Conservation (phyloP, 345 rosid species). For the Camelina laxa region DNA sequence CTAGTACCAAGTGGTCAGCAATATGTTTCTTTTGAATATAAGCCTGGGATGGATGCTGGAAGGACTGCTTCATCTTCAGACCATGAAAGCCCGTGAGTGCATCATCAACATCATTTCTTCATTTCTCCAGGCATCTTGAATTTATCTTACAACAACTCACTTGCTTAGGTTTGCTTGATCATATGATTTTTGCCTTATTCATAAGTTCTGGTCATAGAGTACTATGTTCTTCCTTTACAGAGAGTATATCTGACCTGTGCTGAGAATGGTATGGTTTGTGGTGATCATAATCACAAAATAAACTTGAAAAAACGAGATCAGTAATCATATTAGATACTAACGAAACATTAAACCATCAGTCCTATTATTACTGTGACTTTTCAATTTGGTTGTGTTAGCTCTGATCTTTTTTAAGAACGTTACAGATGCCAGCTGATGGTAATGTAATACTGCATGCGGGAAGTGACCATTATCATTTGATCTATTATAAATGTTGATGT, state of each 20-base stretch:
- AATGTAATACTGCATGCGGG: slow-evolving; percentile 16
- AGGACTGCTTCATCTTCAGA: slow-evolving; percentile 96
- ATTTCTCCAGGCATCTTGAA: slow-evolving; percentile 14
- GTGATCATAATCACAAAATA: not conserved
- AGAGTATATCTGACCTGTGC: slow-evolving; percentile 5
- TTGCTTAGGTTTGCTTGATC: slow-evolving; percentile 16
- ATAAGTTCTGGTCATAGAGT: slow-evolving; percentile 16
- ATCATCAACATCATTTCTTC: slow-evolving; percentile 24
- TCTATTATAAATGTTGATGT: slow-evolving; percentile 1
- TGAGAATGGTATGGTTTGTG: slow-evolving; percentile 8
- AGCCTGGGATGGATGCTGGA: slow-evolving; percentile 90
- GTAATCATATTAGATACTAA: not conserved
- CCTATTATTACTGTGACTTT: not conserved
- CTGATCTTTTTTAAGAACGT: slow-evolving; percentile 10
- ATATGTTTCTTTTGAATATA: slow-evolving; percentile 90
- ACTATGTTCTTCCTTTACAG: slow-evolving; percentile 2
- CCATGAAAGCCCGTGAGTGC: slow-evolving; percentile 97
- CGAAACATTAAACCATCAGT: not conserved
- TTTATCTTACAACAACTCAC: not conserved
- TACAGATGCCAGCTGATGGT: slow-evolving; percentile 13
- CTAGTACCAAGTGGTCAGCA: slow-evolving; percentile 79
- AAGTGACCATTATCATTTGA: not conserved
- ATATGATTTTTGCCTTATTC: slow-evolving; percentile 6
- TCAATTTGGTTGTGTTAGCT: not conserved
- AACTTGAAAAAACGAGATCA: slow-evolving; percentile 2